These are phyloP conservation scores for Suhomyces canberraensis DNA, from an alignment of 805 yeast genomes.

Conservation along the genomic window DNA sequence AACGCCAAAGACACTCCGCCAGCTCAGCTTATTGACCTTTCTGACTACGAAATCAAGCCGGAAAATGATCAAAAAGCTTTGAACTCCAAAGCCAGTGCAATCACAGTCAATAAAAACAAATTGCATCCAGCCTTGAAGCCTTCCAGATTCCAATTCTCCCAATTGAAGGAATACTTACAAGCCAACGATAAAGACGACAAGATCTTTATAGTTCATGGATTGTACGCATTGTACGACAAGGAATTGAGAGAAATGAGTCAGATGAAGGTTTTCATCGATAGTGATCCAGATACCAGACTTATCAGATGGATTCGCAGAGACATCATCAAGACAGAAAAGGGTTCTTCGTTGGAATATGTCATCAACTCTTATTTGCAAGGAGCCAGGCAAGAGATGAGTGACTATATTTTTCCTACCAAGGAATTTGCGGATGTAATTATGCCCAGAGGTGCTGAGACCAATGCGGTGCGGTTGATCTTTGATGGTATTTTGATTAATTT, in stretches of 20 bases:
- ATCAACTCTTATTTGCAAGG: slow-evolving; percentile 48
- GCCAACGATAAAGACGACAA: slow-evolving; percentile 15
- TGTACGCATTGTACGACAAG: slow-evolving; percentile 71
- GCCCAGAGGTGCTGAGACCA: slow-evolving; percentile 63
- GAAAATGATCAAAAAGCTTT: slow-evolving; percentile 2
- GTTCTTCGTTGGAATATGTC: slow-evolving; percentile 31
- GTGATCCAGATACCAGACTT: slow-evolving; percentile 81
- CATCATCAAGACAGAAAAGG: slow-evolving; percentile 17
- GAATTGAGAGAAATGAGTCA: slow-evolving; percentile 53
- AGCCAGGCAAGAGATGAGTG: slow-evolving; percentile 64
- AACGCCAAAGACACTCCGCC: slow-evolving; percentile 8
- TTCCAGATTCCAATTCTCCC: slow-evolving; percentile 38
- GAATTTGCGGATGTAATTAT: slow-evolving; percentile 71
- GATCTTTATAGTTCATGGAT: slow-evolving; percentile 60
- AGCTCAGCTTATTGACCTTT: slow-evolving; percentile 43
- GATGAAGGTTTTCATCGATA: slow-evolving; percentile 71
- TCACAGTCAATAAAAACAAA: slow-evolving; percentile 23
- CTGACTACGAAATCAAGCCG: slow-evolving; percentile 26
- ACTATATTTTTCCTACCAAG: slow-evolving; percentile 65
- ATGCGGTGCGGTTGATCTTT: slow-evolving; percentile 56
- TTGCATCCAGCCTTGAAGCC: slow-evolving; percentile 30
- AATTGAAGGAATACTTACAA: slow-evolving; percentile 18
- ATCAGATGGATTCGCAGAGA: slow-evolving; percentile 69
- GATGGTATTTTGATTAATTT: slow-evolving; percentile 55
- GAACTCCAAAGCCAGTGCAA: slow-evolving; percentile 25